Evolutionary conservation across 176 grass and related monocot species (phyloP).

Genomic region (Bothriochloa decipiens): DNA sequence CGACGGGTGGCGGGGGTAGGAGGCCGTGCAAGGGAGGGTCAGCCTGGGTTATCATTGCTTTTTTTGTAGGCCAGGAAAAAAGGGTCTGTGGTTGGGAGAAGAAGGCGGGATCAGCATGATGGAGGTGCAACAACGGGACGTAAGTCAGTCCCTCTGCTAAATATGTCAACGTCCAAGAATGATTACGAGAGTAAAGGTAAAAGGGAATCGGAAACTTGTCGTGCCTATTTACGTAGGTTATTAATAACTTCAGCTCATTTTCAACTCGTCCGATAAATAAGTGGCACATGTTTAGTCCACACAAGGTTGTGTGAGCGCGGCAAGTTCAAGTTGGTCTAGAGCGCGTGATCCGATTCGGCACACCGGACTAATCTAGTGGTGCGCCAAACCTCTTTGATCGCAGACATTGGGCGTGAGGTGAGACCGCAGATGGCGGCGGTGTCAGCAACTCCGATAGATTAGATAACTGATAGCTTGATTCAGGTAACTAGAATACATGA

Average conservation of each 20-base stretch:
- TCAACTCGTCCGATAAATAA: too few relatives aligned
- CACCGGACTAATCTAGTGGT: too few relatives aligned
- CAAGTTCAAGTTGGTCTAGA: too few relatives aligned
- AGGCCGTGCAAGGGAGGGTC: conserved; percentile 22
- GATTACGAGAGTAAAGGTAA: background rate
- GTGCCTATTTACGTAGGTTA: background rate
- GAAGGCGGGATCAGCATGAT: conserved; percentile 7
- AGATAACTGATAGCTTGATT: too few relatives aligned
- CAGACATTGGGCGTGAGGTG: too few relatives aligned
- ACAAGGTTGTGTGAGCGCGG: too few relatives aligned
- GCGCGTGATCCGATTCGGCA: too few relatives aligned
- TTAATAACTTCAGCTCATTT: background rate
- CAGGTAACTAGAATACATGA: too few relatives aligned
- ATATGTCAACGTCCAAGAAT: conserved; percentile 18
- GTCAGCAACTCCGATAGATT: too few relatives aligned
- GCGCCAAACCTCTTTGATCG: too few relatives aligned
- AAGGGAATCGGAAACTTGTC: background rate
- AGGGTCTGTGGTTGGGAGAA: conserved; percentile 23
- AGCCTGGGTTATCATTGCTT: background rate
- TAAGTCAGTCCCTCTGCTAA: background rate
- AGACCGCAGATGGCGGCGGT: too few relatives aligned
- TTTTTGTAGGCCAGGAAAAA: background rate
- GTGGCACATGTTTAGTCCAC: too few relatives aligned
- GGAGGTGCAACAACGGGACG: background rate
- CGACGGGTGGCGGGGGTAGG: conserved; percentile 20